Conservation (phyloP, 2,329 filamentous ascomycete species). For the Fusarium nisikadoi region DNA sequence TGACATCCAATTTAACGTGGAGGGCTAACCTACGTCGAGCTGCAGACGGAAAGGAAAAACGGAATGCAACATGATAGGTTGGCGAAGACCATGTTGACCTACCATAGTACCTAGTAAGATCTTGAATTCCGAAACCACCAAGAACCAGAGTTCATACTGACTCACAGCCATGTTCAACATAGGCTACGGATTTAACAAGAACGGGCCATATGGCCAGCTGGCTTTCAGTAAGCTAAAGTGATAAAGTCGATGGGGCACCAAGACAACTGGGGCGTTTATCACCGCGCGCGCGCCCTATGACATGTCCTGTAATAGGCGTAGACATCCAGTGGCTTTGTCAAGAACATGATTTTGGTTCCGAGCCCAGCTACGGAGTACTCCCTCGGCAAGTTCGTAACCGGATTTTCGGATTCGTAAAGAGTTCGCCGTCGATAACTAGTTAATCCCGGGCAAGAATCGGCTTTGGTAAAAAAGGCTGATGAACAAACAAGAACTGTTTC, state of each 20-base stretch:
- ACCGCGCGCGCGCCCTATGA: constrained; percentile 4
- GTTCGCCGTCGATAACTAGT: background rate
- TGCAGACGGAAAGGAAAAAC: background rate
- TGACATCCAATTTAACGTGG: constrained; percentile 1
- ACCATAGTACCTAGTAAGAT: background rate
- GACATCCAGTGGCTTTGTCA: background rate
- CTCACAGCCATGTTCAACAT: background rate
- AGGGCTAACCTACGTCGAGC: background rate
- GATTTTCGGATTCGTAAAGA: background rate
- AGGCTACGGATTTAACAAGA: background rate
- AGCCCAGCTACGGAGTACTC: background rate
- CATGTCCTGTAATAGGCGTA: background rate
- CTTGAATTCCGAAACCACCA: background rate
- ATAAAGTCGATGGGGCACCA: background rate
- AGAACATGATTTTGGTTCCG: background rate
- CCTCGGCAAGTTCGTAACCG: background rate
- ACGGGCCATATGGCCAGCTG: background rate
- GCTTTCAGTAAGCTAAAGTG: background rate
- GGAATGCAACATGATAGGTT: background rate
- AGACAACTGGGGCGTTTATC: background rate
- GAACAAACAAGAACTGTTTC: background rate
- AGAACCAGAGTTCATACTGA: background rate
- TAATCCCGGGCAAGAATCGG: background rate
- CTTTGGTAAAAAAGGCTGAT: background rate
- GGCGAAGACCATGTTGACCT: background rate